Percentiles rank a stretch among this genome's conserved stretches.
Conservation (phyloP, 768 basidiomycete species). For the Dentipellis sp. region DNA sequence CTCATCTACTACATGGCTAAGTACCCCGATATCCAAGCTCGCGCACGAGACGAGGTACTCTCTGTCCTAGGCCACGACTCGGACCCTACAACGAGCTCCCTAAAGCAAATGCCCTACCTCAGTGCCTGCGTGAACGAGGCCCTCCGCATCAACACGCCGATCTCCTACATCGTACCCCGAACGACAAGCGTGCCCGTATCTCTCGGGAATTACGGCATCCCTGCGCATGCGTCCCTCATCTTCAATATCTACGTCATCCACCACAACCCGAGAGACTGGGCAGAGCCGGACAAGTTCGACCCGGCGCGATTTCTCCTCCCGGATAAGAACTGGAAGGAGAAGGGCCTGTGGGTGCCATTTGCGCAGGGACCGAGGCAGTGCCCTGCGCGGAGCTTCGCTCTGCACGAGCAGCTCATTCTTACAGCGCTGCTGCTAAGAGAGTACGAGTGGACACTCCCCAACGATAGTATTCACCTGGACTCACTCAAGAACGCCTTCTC, state of each 20-base stretch:
- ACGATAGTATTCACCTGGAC: not conserved
- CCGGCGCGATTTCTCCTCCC: not conserved
- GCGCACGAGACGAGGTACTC: constrained; percentile 25
- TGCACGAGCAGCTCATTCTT: not conserved
- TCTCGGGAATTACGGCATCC: not conserved
- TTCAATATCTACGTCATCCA: not conserved
- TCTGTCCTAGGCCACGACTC: not conserved
- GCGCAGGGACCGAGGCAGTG: not conserved
- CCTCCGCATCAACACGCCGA: constrained; percentile 25
- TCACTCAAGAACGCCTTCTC: not conserved
- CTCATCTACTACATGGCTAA: constrained; percentile 27
- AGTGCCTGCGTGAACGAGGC: constrained; percentile 32
- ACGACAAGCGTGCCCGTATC: not conserved
- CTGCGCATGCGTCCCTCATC: not conserved
- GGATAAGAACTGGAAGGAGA: not conserved
- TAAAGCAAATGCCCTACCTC: constrained; percentile 22
- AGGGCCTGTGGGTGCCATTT: not conserved
- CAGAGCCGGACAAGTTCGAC: not conserved
- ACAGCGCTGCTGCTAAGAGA: not conserved
- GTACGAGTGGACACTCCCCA: not conserved
- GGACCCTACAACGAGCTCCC: constrained; percentile 17
- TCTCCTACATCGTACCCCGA: constrained; percentile 18
- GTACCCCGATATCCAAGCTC: constrained; percentile 27
- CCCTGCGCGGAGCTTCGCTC: not conserved
- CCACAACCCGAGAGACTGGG: not conserved